phyloP scores from a whole-genome alignment of 352 stramenopile species.

The Globisporangium alternatum region DNA sequence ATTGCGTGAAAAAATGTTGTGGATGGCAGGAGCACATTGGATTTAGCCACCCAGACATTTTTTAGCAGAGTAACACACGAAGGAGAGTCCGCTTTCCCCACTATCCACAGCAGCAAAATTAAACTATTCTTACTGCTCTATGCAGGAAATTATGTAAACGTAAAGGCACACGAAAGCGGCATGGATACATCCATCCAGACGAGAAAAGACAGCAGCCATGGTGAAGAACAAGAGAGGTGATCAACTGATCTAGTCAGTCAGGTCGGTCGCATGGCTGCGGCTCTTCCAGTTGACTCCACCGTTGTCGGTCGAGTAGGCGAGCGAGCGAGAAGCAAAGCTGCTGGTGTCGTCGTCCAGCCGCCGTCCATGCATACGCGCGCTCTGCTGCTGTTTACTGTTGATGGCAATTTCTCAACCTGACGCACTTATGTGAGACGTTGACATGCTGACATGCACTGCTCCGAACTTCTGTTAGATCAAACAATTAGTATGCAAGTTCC shows the following conservation, averaged over 20 bases:
- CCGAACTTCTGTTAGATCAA: background rate
- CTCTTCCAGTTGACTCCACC: no score
- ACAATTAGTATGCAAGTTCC: background rate
- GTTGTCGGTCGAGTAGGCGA: no score
- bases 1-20: background rate
- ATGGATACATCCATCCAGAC: background rate
- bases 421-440: background rate
- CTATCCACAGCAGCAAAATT: background rate
- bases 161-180: background rate
- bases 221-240: no score
- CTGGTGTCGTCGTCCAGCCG: no score
- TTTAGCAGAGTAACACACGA: background rate
- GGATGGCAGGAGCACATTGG: background rate
- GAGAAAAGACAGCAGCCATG: background rate
- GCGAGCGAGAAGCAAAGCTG: no score
- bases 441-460: background rate
- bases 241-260: no score
- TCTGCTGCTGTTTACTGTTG: no score
- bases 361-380: background rate
- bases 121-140: background rate
- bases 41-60: background rate
- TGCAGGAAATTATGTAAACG: background rate
- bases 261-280: no score
- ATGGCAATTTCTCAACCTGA: no score
- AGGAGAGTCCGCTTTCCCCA: background rate